Evolutionary conservation across 2,329 filamentous ascomycete genomes (phyloP).

Genomic region (Tolypocladium cylindrosporum): DNA sequence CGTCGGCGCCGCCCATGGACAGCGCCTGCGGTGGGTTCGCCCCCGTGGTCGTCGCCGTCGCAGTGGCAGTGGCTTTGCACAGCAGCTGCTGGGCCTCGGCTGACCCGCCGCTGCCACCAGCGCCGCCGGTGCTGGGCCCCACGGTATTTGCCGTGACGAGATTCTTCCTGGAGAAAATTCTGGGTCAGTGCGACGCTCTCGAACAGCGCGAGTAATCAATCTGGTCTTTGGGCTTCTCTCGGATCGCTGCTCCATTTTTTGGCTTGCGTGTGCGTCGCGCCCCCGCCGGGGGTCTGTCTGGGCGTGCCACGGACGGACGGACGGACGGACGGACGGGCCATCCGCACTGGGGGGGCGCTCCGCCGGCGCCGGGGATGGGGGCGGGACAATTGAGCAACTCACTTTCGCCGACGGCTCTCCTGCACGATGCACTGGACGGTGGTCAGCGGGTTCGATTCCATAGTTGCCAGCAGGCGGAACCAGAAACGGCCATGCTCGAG

Average conservation of each 20-base stretch:
- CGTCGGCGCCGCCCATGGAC: conserved; percentile 16
- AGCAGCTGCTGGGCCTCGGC: conserved; percentile 28
- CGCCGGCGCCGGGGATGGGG: neutral
- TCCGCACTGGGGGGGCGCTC: neutral
- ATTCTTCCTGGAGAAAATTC: conserved; percentile 28
- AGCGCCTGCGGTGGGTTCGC: neutral
- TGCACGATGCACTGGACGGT: conserved; percentile 50
- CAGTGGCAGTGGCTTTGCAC: conserved; percentile 3
- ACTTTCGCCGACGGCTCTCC: conserved; percentile 81
- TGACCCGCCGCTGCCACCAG: conserved; percentile 9
- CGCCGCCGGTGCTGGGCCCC: conserved; percentile 12
- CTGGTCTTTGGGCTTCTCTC: no score
- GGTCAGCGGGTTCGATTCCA: neutral
- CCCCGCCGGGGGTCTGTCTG: neutral
- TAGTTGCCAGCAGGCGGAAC: neutral
- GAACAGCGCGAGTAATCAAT: neutral
- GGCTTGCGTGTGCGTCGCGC: no score
- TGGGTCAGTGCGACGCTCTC: conserved; percentile 10
- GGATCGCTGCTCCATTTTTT: no score
- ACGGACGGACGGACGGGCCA: neutral
- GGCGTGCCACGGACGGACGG: neutral
- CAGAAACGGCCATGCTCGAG: neutral
- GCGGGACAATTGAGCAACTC: conserved; percentile 28
- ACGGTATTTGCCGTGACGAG: conserved; percentile 27
- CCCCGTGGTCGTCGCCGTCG: conserved; percentile 1